Evolutionary conservation across 2,329 filamentous ascomycete genomes (phyloP), one percentile per base, ranked within the genome.

Genomic region (Fusarium sp.): DNA sequence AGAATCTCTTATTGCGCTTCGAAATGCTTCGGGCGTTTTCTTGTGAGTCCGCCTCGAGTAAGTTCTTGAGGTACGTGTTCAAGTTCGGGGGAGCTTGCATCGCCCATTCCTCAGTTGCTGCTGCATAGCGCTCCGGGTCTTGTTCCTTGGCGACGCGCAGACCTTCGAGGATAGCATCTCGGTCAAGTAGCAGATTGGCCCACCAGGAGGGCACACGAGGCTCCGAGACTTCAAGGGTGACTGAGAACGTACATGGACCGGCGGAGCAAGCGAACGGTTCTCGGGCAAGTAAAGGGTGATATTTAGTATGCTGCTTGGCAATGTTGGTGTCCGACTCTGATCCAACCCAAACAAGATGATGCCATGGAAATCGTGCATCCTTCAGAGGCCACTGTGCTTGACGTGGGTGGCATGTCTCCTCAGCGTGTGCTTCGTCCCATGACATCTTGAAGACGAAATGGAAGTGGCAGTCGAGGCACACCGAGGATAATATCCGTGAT

Each of bases 1-100:
- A 76, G 54, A 88, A 88, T 15, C 83, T 81, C 71, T 87, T 88
- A 67, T 88, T 88, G 2, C 85, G 77, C 52, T 83, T 84, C 3
- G 85, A 85, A 34, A 88, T 86, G 48, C 77, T 83, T 43, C 83
- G 77, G 0, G 73, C 73, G 10, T 78, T 77, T 34, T 77, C 76
- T 2, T 75, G 74, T 3, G 75, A 73, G 2, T 74, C 75, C 4
- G 74, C 74, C 23, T 81, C 78, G 4, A 84, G 77, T 7, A 84
- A 76, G 58, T 88, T 85, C 30, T 80, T 81, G 5, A 87, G 74
- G 48, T 88, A 88, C 8, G 81, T 82, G 56, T 83, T 81, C 5
- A 88, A 74, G 12, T 84, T 85, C 8, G 71, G 51, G 4, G 83
- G 77, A 1, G 82, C 78, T n/a, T 79, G 77, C 4, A 75, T 73